Base-by-base conservation (phyloP, 148 eudicot species). In the Dianthus caryophyllus region DNA sequence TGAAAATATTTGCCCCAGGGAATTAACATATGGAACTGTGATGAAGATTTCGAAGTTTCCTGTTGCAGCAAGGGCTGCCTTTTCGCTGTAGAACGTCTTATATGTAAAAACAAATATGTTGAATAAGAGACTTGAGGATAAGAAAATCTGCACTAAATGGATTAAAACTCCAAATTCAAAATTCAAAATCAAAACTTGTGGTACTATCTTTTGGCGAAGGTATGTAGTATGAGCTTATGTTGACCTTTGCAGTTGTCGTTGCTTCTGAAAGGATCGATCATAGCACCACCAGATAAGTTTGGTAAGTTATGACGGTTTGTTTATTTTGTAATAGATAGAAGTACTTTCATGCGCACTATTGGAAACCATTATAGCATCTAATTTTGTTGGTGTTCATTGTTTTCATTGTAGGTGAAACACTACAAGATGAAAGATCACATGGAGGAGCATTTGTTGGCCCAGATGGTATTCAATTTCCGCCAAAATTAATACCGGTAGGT, bases 281-380 rank as follows among this genome's bases (percentile, higher is more conserved):
- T 93, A 75, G 98, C 98, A 44, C 98, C 98, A n/a, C 98, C 98
- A 39, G 96, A 93, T 82, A 93, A 87, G 78, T 93, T 87, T 70
- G 98, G 98, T 93, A 81, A 81, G 67, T 69, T 80, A 2, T 51
- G 10, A 15, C 46, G 49, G 61, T 64, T 27, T 14, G 27, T 22
- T 44, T 53, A 16, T 44, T 20, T 20, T 56, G 21, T 41, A 41
- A 71, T 9, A 9, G 2, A 1, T 18, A 56, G 57, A n/a, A 17
- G 10, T 50, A 13, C 54, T 13, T 43, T 39, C 24, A 21, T 20
- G 48, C 25, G 44, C 43, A 17, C 52, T 10, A 5, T 50, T 50
- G 43, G 22, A 38, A 27, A 16, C 15, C 11, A 2, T 58, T 10
- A 6, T 58, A 33, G 63, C 48, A 67, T 50, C 38, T 66, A 47